Percentiles rank a stretch among this genome's conserved stretches.
phyloP scores from a whole-genome alignment of 2,329 filamentous ascomycete species.

The Fusarium euwallaceae region DNA sequence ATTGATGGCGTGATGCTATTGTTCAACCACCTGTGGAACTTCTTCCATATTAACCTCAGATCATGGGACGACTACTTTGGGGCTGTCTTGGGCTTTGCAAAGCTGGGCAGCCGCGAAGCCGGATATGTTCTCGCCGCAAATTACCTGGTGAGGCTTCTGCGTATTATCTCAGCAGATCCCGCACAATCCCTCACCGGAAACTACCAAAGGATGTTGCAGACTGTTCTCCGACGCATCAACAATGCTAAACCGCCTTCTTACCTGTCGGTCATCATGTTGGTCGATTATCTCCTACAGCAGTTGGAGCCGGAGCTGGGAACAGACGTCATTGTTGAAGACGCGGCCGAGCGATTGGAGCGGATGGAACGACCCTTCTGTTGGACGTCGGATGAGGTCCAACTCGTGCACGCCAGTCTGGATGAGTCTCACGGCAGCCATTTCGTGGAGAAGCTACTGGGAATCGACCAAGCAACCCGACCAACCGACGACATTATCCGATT shows the following conservation, averaged over 20 bases:
- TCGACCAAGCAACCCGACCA: slow-evolving; percentile 67
- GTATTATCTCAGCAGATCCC: slow-evolving; percentile 72
- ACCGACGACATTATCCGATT: slow-evolving; percentile 69
- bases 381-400: slow-evolving; percentile 60
- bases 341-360: slow-evolving; percentile 55
- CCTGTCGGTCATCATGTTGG: slow-evolving; percentile 64
- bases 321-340: slow-evolving; percentile 55
- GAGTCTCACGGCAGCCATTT: slow-evolving; percentile 62
- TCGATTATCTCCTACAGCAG: slow-evolving; percentile 59
- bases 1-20: slow-evolving; percentile 59
- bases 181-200: slow-evolving; percentile 64
- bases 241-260: slow-evolving; percentile 67
- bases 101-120: slow-evolving; percentile 70
- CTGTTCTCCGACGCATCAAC: slow-evolving; percentile 63
- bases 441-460: slow-evolving; percentile 73
- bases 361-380: slow-evolving; percentile 57
- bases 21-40: slow-evolving; percentile 70
- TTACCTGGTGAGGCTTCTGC: slow-evolving; percentile 70
- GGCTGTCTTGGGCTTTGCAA: slow-evolving; percentile 75
- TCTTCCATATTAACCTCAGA: slow-evolving; percentile 71
- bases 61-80: slow-evolving; percentile 85
- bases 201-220: slow-evolving; percentile 67
- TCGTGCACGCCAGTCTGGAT: slow-evolving; percentile 58
- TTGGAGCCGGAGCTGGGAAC: slow-evolving; percentile 56
- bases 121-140: slow-evolving; percentile 70